Base-by-base conservation (phyloP, 257 asterid species). In the Verbena officinalis region DNA sequence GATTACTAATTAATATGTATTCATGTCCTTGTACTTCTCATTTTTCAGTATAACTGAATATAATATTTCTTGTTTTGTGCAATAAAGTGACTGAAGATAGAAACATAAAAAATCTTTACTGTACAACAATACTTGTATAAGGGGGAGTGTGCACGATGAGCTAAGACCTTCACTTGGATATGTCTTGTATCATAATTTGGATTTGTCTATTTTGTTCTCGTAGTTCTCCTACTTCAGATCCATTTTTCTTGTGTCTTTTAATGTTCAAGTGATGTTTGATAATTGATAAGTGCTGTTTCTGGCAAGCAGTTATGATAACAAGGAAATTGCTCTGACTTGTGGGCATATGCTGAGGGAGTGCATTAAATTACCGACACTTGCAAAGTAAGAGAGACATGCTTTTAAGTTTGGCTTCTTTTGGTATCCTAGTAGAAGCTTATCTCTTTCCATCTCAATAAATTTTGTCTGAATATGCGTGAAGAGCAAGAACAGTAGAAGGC, bases 341-440 rank as follows among this genome's bases (percentile, higher is more conserved):
- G 97, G 99, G 66, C 79, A 87, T 78, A 86, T 94, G 97, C 89
- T 94, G 72, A 83, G 99, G 81, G 99, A 90, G 73, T 94, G 99
- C 86, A 84, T 94, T 80, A 94, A 90, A 72, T 64, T 83, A 52
- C 95, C 92, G 16, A 73, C 86, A 64, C 97, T 94, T 73, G 95
- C 99, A 67, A 90, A 88, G 97, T 90, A 94, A 84, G 95, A 68
- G 43, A 46, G 9, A 33, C 69, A 16, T 62, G 34, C 65, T 62
- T 67, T 30, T 73, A 39, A 16, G n/a, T 57, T 59, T 62, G 43
- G 38, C 69, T 73, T 62, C 42, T 39, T 64, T 55, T 31, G n/a
- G n/a, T 51, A 51, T 77, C 51, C 59, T 62, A 55, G 49, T 60
- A 33, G 63, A 65, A 57, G 38, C 39, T 70, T 44, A 24, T 38